Conservation (phyloP, 2,329 filamentous ascomycete genomes). For the Blastomyces silverae region DNA sequence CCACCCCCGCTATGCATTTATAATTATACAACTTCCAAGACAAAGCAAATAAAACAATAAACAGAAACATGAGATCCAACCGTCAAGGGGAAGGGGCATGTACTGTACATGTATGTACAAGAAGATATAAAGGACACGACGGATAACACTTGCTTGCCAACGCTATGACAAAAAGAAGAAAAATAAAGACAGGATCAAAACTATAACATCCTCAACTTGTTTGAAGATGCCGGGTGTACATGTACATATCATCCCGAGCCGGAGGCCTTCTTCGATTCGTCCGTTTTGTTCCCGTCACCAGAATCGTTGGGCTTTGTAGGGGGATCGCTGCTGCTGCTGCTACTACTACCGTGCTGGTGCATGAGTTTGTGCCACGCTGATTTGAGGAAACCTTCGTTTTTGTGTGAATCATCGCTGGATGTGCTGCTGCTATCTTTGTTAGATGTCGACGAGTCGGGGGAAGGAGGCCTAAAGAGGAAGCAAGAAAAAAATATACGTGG, state of each 20-base stretch:
- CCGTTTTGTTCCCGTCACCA: constrained; percentile 21
- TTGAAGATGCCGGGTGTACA: background rate
- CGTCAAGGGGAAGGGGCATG: background rate
- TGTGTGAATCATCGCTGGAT: constrained; percentile 48
- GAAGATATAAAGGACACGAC: constrained; percentile 4
- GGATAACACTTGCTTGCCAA: constrained; percentile 31
- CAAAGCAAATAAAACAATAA: constrained; percentile 12
- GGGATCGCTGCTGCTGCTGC: constrained; percentile 23
- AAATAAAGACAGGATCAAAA: background rate
- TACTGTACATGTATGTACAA: too few species aligned
- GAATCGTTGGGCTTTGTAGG: constrained; percentile 23
- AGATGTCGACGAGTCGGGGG: constrained; percentile 21
- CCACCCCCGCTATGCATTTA: constrained; percentile 2
- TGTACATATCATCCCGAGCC: constrained; percentile 30
- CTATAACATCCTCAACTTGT: background rate
- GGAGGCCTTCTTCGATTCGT: constrained; percentile 38
- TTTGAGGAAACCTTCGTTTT: constrained; percentile 85
- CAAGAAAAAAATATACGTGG: constrained; percentile 7
- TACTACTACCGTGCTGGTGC: constrained; percentile 49
- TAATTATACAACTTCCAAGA: constrained; percentile 10
- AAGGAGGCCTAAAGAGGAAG: constrained; percentile 17
- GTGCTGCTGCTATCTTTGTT: constrained; percentile 10
- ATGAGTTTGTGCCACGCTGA: constrained; percentile 88
- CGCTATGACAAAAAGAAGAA: constrained; percentile 32
- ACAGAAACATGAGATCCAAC: constrained; percentile 2